phyloP scores from a whole-genome alignment of 2,329 filamentous ascomycete species.

The Xylaria sp. region DNA sequence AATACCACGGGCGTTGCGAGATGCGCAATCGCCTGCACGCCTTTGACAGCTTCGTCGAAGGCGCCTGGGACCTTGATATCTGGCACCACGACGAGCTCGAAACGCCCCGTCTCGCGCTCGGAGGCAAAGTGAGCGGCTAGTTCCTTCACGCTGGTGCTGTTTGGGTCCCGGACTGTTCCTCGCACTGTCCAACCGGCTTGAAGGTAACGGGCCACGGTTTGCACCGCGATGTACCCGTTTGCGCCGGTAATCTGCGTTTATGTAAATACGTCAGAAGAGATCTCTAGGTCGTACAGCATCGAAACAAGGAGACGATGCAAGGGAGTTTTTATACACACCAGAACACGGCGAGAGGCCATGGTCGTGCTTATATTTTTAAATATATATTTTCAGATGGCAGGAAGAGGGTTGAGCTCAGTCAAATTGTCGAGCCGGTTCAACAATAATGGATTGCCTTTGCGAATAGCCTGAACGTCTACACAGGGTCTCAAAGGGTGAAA shows the following conservation, averaged over 20 bases:
- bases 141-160: slow-evolving; percentile 31
- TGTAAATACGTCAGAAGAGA: too few species aligned
- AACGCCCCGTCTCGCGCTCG: slow-evolving; percentile 20
- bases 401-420: too few species aligned
- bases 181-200: slow-evolving; percentile 48
- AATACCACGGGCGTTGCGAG: slow-evolving; percentile 38
- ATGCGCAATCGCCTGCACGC: slow-evolving; percentile 40
- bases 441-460: neutral
- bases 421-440: neutral
- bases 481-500: neutral
- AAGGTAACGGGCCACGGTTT: slow-evolving; percentile 46
- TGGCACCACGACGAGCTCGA: slow-evolving; percentile 45
- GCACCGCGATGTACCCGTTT: slow-evolving; percentile 50
- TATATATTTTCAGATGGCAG: neutral
- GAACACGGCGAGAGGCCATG: slow-evolving; percentile 29
- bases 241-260: slow-evolving; percentile 51
- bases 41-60: slow-evolving; percentile 50
- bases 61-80: slow-evolving; percentile 48
- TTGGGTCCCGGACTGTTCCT: slow-evolving; percentile 45
- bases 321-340: too few species aligned
- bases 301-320: too few species aligned
- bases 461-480: neutral
- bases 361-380: neutral
- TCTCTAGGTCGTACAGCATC: too few species aligned
- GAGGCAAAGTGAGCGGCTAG: slow-evolving; percentile 33